Evolutionary conservation across 352 stramenopile genomes (phyloP).

Genomic region (Phytophthora multivora): DNA sequence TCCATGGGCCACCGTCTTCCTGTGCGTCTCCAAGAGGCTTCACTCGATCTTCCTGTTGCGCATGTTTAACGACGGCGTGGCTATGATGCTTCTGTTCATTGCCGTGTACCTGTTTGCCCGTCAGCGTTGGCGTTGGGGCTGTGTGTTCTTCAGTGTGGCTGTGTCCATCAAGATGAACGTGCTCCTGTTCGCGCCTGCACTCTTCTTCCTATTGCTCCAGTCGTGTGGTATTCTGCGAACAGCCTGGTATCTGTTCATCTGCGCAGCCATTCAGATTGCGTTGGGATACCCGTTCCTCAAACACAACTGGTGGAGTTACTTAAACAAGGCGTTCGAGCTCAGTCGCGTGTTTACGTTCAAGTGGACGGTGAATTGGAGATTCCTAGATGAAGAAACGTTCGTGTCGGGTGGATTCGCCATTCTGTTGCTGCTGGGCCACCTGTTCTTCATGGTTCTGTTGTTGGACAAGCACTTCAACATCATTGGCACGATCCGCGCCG

Average conservation of each 20-base stretch:
- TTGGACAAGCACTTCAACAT: conserved; percentile 87
- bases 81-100: conserved; percentile 96
- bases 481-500: conserved; percentile 70
- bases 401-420: conserved; percentile 73
- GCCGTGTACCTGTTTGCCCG: conserved; percentile 89
- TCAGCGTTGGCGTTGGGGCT: conserved; percentile 89
- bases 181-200: conserved; percentile 95
- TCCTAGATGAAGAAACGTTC: conserved; percentile 79
- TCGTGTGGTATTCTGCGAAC: conserved; percentile 81
- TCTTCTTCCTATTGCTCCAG: conserved; percentile 97
- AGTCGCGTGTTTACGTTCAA: conserved; percentile 98
- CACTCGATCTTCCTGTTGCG: conserved; percentile 99
- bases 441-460: conserved; percentile 78
- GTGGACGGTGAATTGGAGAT: conserved; percentile 99
- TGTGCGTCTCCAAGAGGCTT: conserved; percentile 95
- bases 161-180: conserved; percentile 99
- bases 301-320: conserved; percentile 94
- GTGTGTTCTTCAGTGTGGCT: conserved; percentile 94
- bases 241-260: conserved; percentile 90
- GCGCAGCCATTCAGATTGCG: conserved; percentile 88
- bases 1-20: conserved; percentile 89
- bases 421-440: conserved; percentile 55
- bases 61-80: conserved; percentile 98
- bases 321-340: conserved; percentile 98
- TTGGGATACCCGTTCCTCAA: conserved; percentile 95